Percentiles rank a stretch among this genome's conserved stretches.
phyloP scores from a whole-genome alignment of 2,329 filamentous ascomycete genomes.

The Fusarium illudens region DNA sequence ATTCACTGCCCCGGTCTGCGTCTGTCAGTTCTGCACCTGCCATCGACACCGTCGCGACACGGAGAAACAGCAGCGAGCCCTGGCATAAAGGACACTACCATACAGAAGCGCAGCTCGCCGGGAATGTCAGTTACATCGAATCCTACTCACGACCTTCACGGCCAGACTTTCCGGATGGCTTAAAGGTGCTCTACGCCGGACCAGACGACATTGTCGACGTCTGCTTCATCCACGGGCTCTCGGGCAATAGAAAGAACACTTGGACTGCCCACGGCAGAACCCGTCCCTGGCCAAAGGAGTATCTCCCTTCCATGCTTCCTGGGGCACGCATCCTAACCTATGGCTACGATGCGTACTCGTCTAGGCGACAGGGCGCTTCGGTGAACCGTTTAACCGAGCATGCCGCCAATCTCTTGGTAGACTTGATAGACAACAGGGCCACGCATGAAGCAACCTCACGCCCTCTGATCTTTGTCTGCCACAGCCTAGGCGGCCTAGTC shows the following conservation, averaged over 20 bases:
- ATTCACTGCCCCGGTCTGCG: neutral
- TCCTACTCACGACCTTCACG: neutral
- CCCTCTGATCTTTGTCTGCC: conserved; percentile 47
- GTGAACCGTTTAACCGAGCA: conserved; percentile 43
- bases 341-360: conserved; percentile 50
- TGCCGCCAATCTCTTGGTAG: conserved; percentile 43
- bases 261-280: conserved; percentile 47
- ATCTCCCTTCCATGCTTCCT: conserved; percentile 44
- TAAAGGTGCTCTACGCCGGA: conserved; percentile 15
- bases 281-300: conserved; percentile 45
- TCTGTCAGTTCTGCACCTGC: neutral
- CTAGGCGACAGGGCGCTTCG: conserved; percentile 24
- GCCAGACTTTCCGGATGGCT: conserved; percentile 14
- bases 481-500: conserved; percentile 52
- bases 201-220: conserved; percentile 30
- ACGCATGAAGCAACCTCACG: conserved; percentile 28
- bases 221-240: conserved; percentile 53
- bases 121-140: neutral
- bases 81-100: neutral
- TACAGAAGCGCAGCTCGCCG: neutral
- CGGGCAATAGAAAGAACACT: conserved; percentile 48
- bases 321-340: conserved; percentile 50
- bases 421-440: conserved; percentile 39
- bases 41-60: neutral
- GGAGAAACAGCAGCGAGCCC: neutral